phyloP scores from a whole-genome alignment of 345 rosid genomes.

The Luvunga scandens region DNA sequence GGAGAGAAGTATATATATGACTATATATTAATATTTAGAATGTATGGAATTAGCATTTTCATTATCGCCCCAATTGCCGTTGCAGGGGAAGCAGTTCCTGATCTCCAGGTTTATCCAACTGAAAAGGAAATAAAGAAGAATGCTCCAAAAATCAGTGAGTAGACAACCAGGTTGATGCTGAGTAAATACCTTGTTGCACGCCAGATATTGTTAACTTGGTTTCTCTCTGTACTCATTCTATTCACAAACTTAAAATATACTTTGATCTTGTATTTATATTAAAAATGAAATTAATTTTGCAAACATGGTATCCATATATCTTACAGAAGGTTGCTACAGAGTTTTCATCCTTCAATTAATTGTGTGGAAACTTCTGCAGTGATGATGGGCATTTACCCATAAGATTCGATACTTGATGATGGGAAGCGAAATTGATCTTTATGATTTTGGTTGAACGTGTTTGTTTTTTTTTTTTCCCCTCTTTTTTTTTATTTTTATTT shows the following conservation, averaged over 20 bases:
- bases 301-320: background rate
- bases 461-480: background rate
- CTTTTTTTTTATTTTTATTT: too few species aligned
- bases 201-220: background rate
- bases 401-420: background rate
- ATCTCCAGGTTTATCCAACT: conserved; percentile 30
- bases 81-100: conserved; percentile 47
- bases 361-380: background rate
- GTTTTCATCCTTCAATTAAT: too few species aligned
- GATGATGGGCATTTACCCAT: background rate
- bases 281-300: background rate
- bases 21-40: background rate
- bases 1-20: background rate
- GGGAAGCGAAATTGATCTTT: background rate
- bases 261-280: background rate
- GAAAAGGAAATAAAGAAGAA: background rate
- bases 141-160: conserved; percentile 12
- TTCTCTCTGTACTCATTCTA: background rate
- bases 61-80: background rate
- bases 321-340: too few species aligned
- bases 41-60: background rate
- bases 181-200: conserved; percentile 1
- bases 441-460: background rate
- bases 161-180: conserved; percentile 9
- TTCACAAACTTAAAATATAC: background rate